Evolutionary conservation across 2,329 filamentous ascomycete genomes (phyloP), one percentile per base, ranked within the genome.

Genomic region (Domatiomyces catenatus): DNA sequence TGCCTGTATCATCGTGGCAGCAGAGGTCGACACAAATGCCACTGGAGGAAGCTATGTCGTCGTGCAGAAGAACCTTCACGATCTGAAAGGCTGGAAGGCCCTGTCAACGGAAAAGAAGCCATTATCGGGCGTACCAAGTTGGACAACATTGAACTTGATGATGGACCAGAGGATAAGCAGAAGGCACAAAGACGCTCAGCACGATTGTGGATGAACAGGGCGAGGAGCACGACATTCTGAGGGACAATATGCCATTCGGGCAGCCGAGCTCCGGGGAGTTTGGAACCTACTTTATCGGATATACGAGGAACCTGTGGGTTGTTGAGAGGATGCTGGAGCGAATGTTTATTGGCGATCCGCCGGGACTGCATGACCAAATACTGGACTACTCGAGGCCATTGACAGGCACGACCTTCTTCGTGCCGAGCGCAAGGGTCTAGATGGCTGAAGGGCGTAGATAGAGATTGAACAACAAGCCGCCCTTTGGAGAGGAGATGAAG

Each of bases 161-260:
- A 79, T 54, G 74, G 70, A 0, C 64, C 64, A 1, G 57, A 61
- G 0, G 70, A 66, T 0, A 55, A 68, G 17, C 74, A 77, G 52
- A 66, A 68, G 54, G 69, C 75, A 1, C 75, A 78, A 80, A 79
- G 61, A 71, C 70, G 3, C 70, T 80, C 0, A 68, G 69, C 1
- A 78, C 75, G 0, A 71, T 80, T 39, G 69, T 72, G 44, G 73
- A 75, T 50, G 70, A 72, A 2, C 52, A 68, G 6, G 75, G 74
- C 0, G 62, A 66, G 6, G 76, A 79, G 60, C 64, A 74, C 54
- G 70, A 68, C 36, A 76, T 79, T 42, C 62, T 79, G 2, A 67
- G 76, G 0, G 76, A 79, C 51, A 80, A 79, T 54, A 79, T 79
- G 76, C 76, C 76, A 0, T 79, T 79, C 60, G 76, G 76, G 0